Base-by-base conservation (phyloP, 1,284 basidiomycete genomes). In the Pisolithus thermaeus region DNA sequence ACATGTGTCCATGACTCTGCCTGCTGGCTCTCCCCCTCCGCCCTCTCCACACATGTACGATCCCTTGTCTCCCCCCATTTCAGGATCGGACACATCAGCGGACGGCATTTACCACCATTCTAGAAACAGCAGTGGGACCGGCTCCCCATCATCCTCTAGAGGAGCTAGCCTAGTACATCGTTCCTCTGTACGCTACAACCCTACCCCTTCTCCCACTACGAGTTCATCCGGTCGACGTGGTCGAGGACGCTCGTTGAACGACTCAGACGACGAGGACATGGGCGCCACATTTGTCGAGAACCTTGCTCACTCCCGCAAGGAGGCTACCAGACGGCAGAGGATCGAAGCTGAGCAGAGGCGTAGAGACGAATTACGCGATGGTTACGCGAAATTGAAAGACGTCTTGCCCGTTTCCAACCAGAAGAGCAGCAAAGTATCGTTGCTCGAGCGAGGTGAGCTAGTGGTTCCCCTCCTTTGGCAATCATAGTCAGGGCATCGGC, bases 301-400 rank as follows among this genome's bases (percentile, higher is more conserved):
- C 54, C 73, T 89, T 50, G 85, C 85, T 7, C 79, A 83, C 65
- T 80, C 81, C n/a, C 74, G 87, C 59, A 90, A 90, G 66, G 89
- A 91, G 71, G 87, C 87, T 27, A 90, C 89, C 12, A 75, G 89
- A 45, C 76, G 81, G 61, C 88, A 91, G 70, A 76, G 89, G 54
- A 91, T 90, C 55, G 87, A 90, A 71, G 87, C 87, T n/a, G 86
- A 88, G 66, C 88, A 94, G 73, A 75, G 89, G 49, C 78, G 92
- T 53, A 78, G 91, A 58, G 89, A 93, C 66, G 90, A 92, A 70
- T 77, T 93, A 52, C 78, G 90, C 56, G 89, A 92, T 61, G 92
- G 90, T 20, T 94, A 93, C 69, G 83, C 87, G 36, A 83, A 87
- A 62, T 74, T 94, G 63, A 92, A 91, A 70, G 89, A 90, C 55